Evolutionary conservation across 352 stramenopile species (phyloP), one percentile per base, ranked within the genome.

Genomic region (Phytopythium montanum): DNA sequence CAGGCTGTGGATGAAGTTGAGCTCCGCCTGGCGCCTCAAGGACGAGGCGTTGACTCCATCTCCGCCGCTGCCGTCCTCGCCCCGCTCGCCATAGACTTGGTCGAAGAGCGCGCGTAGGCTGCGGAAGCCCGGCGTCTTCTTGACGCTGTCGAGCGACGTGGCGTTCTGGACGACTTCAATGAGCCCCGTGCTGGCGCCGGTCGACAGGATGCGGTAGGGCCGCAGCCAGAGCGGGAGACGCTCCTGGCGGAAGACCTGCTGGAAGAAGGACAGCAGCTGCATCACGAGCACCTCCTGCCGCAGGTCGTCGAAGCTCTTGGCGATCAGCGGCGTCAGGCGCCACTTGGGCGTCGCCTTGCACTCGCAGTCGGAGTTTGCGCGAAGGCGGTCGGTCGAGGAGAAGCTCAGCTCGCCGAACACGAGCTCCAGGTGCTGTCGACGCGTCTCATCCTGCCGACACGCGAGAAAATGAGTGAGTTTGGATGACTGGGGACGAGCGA

Each of bases 221-320:
- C 94, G 82, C 18, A 99, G 70, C 65, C 92, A 98, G 28, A 99
- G 69, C 33, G 89, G 81, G 18, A 99, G 65, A 25, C 88, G 75
- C 26, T 96, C 92, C 56, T 87, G 82, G 54, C 87, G 66, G 64
- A 99, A 99, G 61, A 98, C 96, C 44, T 97, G 85, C 46, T 96
- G 75, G 54, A 97, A 98, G 57, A 97, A 90, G 51, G 91, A 86
- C 54, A 99, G 98, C 21, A 99, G 77, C 69, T 99, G 95, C 88
- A 99, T 98, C 6, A 98, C 92, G 62, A 99, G 95, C 41, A 98
- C 92, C 76, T 99, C 96, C 68, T 99, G 97, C 5, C 97, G 79
- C 52, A 99, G 70, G 63, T 99, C 97, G 73, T 99, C 97, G 68
- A 97, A 98, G 52, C 92, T 98, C 81, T 94, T 99, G 31, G 98